These are phyloP conservation scores for Aspergillus aculeatinus DNA, from an alignment of 2,329 filamentous ascomycete species.

Conservation along the genomic window DNA sequence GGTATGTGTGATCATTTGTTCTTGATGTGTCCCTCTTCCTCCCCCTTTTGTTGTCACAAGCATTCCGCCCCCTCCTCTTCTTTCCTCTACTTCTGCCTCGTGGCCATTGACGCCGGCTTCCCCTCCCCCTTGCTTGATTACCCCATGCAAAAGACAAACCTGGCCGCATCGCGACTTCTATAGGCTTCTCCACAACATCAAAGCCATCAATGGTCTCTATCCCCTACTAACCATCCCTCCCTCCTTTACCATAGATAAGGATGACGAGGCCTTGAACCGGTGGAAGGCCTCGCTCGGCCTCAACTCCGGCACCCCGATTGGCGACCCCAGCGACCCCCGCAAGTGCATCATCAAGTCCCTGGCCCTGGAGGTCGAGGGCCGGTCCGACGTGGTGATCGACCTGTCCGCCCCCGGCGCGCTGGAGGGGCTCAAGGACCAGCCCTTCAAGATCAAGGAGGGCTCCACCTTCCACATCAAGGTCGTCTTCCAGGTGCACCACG, in stretches of 20 bases:
- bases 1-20: slow-evolving; percentile 57
- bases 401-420: slow-evolving; percentile 73
- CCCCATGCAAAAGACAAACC: not conserved
- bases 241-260: slow-evolving; percentile 51
- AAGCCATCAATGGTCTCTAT: not conserved
- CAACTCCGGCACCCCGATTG: slow-evolving; percentile 66
- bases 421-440: slow-evolving; percentile 77
- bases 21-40: not conserved
- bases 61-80: not conserved
- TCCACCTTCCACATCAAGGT: slow-evolving; percentile 92
- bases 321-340: slow-evolving; percentile 76
- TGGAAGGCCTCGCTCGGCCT: slow-evolving; percentile 98
- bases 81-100: slow-evolving; percentile 4
- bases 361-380: slow-evolving; percentile 80
- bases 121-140: not conserved
- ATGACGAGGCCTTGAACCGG: slow-evolving; percentile 91
- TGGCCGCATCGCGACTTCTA: too few species aligned
- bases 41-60: not conserved
- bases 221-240: slow-evolving; percentile 21
- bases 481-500: slow-evolving; percentile 92
- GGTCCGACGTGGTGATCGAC: slow-evolving; percentile 83
- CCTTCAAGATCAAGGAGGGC: slow-evolving; percentile 97
- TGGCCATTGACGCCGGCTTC: not conserved
- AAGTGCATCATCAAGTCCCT: slow-evolving; percentile 92
- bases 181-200: too few species aligned